Evolutionary conservation across 345 rosid species (phyloP).

Genomic region (Excoecaria cochinchinensis): DNA sequence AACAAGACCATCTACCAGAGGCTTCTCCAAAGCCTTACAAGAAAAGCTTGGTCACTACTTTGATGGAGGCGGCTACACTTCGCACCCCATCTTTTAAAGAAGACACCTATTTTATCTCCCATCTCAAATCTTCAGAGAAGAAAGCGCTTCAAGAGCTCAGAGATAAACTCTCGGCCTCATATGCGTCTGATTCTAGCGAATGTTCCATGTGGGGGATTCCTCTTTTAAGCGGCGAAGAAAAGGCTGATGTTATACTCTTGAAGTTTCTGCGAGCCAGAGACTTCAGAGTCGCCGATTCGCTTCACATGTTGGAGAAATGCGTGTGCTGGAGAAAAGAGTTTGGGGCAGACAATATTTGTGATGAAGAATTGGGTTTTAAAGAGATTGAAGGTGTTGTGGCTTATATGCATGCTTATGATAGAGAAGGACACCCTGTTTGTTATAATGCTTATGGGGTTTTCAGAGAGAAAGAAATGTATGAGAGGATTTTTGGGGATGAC

Average conservation of each 20-base stretch:
- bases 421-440: slow-evolving; percentile 88
- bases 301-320: slow-evolving; percentile 74
- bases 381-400: slow-evolving; percentile 89
- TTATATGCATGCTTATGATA: slow-evolving; percentile 83
- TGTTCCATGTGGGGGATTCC: slow-evolving; percentile 80
- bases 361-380: slow-evolving; percentile 83
- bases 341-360: slow-evolving; percentile 58
- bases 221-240: slow-evolving; percentile 58
- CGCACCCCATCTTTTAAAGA: slow-evolving; percentile 72
- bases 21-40: slow-evolving; percentile 49
- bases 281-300: slow-evolving; percentile 61
- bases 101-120: slow-evolving; percentile 73
- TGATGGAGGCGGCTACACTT: slow-evolving; percentile 69
- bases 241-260: slow-evolving; percentile 74
- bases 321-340: slow-evolving; percentile 78
- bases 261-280: slow-evolving; percentile 92
- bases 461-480: slow-evolving; percentile 74
- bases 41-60: slow-evolving; percentile 70
- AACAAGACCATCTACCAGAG: slow-evolving; percentile 27
- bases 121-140: slow-evolving; percentile 71
- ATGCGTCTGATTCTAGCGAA: slow-evolving; percentile 18
- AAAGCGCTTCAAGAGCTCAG: slow-evolving; percentile 74
- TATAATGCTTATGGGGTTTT: slow-evolving; percentile 93
- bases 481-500: slow-evolving; percentile 84
- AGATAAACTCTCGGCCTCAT: slow-evolving; percentile 48